These are phyloP conservation scores for Phellinidium pouzarii DNA, from an alignment of 1,284 basidiomycete species.

Conservation along the genomic window DNA sequence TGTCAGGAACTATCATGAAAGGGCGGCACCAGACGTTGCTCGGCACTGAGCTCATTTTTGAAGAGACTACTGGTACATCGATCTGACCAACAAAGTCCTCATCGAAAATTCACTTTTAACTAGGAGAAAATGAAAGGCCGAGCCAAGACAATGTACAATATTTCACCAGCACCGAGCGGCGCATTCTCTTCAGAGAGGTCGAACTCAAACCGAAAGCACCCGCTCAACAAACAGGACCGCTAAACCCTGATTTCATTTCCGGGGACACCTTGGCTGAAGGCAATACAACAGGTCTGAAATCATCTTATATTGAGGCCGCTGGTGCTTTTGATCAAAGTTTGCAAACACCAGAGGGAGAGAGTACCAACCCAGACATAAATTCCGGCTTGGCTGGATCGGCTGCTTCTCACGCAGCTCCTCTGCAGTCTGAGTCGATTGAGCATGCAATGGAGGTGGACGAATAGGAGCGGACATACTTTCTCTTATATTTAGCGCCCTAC, in stretches of 20 bases:
- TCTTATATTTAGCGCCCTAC: no score
- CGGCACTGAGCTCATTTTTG: slow-evolving; percentile 68
- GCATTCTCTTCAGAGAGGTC: slow-evolving; percentile 59
- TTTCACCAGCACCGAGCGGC: slow-evolving; percentile 50
- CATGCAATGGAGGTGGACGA: slow-evolving; percentile 6
- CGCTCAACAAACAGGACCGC: neutral
- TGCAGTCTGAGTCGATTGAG: neutral
- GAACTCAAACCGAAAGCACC: slow-evolving; percentile 39
- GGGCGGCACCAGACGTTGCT: slow-evolving; percentile 58
- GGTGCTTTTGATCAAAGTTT: no score
- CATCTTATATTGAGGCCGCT: no score
- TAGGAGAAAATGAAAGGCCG: neutral
- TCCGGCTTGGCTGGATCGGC: neutral
- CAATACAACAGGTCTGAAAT: no score
- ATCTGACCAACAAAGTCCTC: no score
- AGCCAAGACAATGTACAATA: slow-evolving; percentile 22
- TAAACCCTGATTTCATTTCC: neutral
- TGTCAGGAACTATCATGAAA: slow-evolving; percentile 65
- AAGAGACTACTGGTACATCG: slow-evolving; percentile 35
- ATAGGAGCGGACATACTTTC: no score
- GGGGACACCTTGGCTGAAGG: no score
- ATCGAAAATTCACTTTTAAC: neutral
- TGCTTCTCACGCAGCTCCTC: neutral
- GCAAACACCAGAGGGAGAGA: no score
- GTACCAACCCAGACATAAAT: neutral